Percentiles rank a stretch among this genome's conserved stretches.
These are phyloP conservation scores for Lipomyces orientalis DNA, from an alignment of 805 yeast species.

Conservation along the genomic window DNA sequence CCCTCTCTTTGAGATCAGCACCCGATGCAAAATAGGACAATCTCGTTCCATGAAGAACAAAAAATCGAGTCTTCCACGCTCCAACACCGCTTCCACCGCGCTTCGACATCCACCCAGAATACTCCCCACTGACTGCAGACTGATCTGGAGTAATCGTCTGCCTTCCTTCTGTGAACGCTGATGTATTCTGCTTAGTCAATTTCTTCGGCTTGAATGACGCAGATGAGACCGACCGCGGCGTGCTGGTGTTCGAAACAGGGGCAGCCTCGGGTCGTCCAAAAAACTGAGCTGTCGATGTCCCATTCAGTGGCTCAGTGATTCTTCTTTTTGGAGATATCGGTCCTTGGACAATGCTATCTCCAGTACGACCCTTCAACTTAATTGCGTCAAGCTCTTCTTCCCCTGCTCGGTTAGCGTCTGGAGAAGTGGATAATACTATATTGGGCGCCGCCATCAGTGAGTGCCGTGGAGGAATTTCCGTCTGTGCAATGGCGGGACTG, in stretches of 20 bases:
- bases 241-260: constrained; percentile 6
- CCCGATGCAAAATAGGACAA: constrained; percentile 82
- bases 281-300: neutral
- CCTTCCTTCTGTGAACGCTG: constrained; percentile 74
- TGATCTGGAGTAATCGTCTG: constrained; percentile 74
- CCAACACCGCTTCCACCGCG: constrained; percentile 83
- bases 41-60: constrained; percentile 84
- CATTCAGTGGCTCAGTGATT: constrained; percentile 6
- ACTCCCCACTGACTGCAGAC: constrained; percentile 74
- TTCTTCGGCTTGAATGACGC: constrained; percentile 48
- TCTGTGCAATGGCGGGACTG: neutral
- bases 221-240: constrained; percentile 52
- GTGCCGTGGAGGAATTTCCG: neutral
- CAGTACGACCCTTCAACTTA: constrained; percentile 46
- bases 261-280: neutral
- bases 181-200: constrained; percentile 48
- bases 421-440: neutral
- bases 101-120: constrained; percentile 96
- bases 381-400: constrained; percentile 6
- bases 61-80: constrained; percentile 84
- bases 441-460: neutral
- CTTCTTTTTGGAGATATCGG: constrained; percentile 2
- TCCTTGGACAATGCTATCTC: neutral
- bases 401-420: neutral
- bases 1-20: constrained; percentile 83